These are phyloP conservation scores for Aspergillus chevalieri DNA, from an alignment of 2,329 filamentous ascomycete species.

Conservation along the genomic window DNA sequence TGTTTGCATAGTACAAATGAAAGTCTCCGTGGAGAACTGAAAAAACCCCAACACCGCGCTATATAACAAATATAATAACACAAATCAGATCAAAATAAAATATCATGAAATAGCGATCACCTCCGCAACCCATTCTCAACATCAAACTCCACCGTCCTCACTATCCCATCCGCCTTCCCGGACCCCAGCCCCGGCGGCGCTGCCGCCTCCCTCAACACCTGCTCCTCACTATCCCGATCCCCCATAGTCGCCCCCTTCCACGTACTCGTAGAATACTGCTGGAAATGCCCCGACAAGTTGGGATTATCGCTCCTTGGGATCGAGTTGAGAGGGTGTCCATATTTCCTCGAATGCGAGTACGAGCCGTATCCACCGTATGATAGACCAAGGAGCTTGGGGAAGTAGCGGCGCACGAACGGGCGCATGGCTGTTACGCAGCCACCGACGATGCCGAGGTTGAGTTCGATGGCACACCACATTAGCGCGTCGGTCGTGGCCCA, in stretches of 20 bases:
- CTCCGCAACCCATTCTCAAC: conserved; percentile 13
- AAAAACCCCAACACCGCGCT: background rate
- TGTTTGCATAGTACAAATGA: too few species aligned
- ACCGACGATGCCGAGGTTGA: conserved; percentile 23
- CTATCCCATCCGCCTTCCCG: conserved; percentile 15
- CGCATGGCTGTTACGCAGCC: conserved; percentile 25
- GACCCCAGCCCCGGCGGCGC: background rate
- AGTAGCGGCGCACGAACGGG: conserved; percentile 22
- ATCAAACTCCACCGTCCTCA: conserved; percentile 22
- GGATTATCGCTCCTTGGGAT: conserved; percentile 14
- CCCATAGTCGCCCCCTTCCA: conserved; percentile 5
- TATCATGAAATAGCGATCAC: background rate
- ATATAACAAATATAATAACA: background rate
- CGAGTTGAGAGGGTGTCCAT: conserved; percentile 17
- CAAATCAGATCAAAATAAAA: background rate
- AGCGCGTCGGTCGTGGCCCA: conserved; percentile 19
- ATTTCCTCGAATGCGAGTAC: conserved; percentile 13
- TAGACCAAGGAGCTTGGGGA: conserved; percentile 20
- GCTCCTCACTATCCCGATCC: conserved; percentile 20
- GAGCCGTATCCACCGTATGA: conserved; percentile 11
- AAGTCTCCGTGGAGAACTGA: too few species aligned
- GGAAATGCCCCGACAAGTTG: conserved; percentile 11
- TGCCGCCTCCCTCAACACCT: conserved; percentile 12
- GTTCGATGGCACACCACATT: conserved; percentile 24
- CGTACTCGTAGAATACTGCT: conserved; percentile 16